Percentiles rank a stretch among this genome's conserved stretches.
Evolutionary conservation across 176 grass and related monocot species (phyloP).

Genomic region (Miscanthus lutarioriparius): DNA sequence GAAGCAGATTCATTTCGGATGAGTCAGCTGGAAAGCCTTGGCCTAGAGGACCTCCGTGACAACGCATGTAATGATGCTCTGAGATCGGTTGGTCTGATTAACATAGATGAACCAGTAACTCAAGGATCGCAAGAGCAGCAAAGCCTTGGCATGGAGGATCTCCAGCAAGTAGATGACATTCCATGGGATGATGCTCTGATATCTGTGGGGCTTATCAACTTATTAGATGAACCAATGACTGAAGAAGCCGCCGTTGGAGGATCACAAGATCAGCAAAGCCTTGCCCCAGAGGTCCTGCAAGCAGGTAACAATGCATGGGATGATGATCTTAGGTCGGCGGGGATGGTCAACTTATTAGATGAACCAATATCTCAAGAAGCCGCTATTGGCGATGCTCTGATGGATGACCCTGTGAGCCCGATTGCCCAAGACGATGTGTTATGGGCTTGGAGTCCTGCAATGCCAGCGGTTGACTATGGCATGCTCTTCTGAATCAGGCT

Average conservation of each 20-base stretch:
- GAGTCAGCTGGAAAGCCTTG: not conserved
- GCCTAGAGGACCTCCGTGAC: not conserved
- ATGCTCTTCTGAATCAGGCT: constrained; percentile 4
- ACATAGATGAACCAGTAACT: not conserved
- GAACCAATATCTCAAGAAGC: not conserved
- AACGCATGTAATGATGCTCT: constrained; percentile 16
- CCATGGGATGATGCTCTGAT: constrained; percentile 20
- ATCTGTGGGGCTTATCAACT: not conserved
- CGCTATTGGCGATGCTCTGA: not conserved
- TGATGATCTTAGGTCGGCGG: not conserved
- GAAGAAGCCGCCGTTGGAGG: not conserved
- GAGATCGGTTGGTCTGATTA: not conserved
- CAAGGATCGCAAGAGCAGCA: not conserved
- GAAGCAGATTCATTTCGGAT: not conserved
- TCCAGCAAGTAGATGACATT: not conserved
- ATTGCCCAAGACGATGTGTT: not conserved
- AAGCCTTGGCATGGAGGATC: not conserved
- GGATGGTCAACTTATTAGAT: not conserved
- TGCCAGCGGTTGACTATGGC: not conserved
- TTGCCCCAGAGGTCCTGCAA: not conserved
- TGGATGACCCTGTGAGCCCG: not conserved
- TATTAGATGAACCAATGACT: not conserved
- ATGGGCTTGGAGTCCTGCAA: not conserved
- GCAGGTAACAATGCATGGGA: not conserved
- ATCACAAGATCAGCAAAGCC: not conserved